Base-by-base conservation (phyloP, 2,329 filamentous ascomycete genomes). In the Phaeoacremonium minimum region DNA sequence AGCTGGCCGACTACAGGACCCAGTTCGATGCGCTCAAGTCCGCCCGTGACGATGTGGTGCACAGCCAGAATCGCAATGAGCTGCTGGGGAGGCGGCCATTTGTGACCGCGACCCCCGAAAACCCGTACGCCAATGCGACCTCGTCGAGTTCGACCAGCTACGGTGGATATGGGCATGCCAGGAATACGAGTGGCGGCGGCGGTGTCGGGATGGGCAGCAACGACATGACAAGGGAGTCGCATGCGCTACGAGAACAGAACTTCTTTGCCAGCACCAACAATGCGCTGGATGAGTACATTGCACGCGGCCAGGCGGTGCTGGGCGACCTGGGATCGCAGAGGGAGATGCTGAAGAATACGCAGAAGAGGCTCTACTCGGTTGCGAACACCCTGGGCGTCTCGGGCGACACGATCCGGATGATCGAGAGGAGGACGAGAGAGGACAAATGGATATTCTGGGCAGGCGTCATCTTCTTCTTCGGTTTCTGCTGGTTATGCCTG, bases 391-490 rank as follows among this genome's bases (percentile, higher is more conserved):
- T 98, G 32, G 93, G 93, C 1, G 77, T 98, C 41, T 94, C 86
- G 53, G 90, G 91, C 15, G 91, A 97, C 58, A 98, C 93, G 3
- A 98, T 98, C 46, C 81, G 93, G 32, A 97, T 93, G 88, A 85
- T 98, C 29, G 91, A 97, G 65, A 69, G 93, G 49, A 74, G 93
- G 44, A 89, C 93, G 34, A 85, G 81, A 60, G 86, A 97, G 68
- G 93, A 98, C 60, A 97, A 96, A 65, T 97, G 90, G 89, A 95
- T 98, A 22, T 98, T 98, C 60, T 86, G 85, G 74, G 85, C 70
- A 0, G 89, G 93, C 0, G 88, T 91, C 4, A 63, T 94, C 5
- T 63, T 93, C 22, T 98, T 98, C 61, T 86, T 97, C 52, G 56
- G 77, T 26, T 98, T 98, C 57, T 95, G 91, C 61, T 97, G 88